phyloP scores from a whole-genome alignment of 257 asterid genomes.

The Nicotiana knightiana region DNA sequence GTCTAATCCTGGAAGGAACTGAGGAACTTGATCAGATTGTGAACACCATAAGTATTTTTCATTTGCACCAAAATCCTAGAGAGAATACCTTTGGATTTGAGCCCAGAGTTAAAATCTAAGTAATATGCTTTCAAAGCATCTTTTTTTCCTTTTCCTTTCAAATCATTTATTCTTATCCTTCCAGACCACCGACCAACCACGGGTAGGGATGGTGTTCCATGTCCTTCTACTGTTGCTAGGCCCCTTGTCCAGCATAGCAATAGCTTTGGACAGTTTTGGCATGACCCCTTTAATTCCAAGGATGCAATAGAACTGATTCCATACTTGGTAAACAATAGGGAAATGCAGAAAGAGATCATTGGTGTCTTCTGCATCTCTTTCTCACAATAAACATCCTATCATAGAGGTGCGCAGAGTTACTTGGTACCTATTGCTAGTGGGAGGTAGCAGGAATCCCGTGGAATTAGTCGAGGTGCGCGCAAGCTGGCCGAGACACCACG shows the following conservation, averaged over 20 bases:
- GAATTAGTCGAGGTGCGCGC: too few relatives aligned
- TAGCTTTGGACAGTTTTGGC: neutral
- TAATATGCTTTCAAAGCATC: neutral
- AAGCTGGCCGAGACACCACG: too few relatives aligned
- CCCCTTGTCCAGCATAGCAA: neutral
- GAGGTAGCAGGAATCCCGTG: too few relatives aligned
- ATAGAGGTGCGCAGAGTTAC: too few relatives aligned
- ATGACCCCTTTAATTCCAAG: neutral
- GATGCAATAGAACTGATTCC: neutral
- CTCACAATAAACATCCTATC: neutral
- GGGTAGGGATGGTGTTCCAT: neutral
- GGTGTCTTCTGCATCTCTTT: neutral
- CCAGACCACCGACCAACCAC: neutral
- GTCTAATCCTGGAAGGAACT: neutral
- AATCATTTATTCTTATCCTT: neutral
- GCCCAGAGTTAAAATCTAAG: neutral
- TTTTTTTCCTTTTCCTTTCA: neutral
- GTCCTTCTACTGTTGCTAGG: neutral
- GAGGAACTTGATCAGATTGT: neutral
- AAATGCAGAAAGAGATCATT: neutral
- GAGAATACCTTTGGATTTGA: neutral
- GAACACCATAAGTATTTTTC: neutral
- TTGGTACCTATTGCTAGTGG: too few relatives aligned
- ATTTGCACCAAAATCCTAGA: neutral
- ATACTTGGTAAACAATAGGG: neutral